These are phyloP conservation scores for Flaveria bidentis DNA, from an alignment of 129 eudicot genomes.

Conservation along the genomic window DNA sequence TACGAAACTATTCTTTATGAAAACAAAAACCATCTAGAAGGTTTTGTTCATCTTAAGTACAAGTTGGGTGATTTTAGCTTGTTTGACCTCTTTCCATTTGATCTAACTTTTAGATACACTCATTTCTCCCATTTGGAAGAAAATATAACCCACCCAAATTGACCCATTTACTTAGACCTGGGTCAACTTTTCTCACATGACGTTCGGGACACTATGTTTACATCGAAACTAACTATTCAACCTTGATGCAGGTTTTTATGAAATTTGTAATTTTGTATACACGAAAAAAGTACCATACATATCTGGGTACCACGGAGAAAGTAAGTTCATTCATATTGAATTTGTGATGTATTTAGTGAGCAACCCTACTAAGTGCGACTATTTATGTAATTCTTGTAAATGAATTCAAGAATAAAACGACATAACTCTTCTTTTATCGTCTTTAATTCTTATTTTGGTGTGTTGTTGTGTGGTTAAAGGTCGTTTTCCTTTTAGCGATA, in stretches of 20 bases:
- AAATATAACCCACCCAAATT: neutral
- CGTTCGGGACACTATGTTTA: neutral
- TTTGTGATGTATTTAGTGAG: constrained; percentile 42
- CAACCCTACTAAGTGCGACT: constrained; percentile 32
- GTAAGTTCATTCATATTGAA: constrained; percentile 24
- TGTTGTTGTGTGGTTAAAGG: constrained; percentile 1
- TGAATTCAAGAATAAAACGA: constrained; percentile 32
- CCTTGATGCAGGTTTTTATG: constrained; percentile 41
- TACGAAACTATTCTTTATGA: neutral
- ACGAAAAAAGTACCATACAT: constrained; percentile 30
- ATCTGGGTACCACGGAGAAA: constrained; percentile 38
- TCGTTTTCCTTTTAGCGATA: neutral
- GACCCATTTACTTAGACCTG: neutral
- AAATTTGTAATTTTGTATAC: constrained; percentile 49
- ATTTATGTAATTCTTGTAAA: constrained; percentile 31
- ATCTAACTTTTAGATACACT: neutral
- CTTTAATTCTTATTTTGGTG: constrained; percentile 21
- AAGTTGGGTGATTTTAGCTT: neutral
- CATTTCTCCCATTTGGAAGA: neutral
- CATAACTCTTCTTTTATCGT: constrained; percentile 7
- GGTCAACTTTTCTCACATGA: neutral
- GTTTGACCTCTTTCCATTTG: neutral
- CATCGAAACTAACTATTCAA: constrained; percentile 12
- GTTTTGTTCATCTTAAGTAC: neutral
- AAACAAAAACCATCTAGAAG: neutral